phyloP scores from a whole-genome alignment of 306 rosid species.

The Sphenostylis stenocarpa region DNA sequence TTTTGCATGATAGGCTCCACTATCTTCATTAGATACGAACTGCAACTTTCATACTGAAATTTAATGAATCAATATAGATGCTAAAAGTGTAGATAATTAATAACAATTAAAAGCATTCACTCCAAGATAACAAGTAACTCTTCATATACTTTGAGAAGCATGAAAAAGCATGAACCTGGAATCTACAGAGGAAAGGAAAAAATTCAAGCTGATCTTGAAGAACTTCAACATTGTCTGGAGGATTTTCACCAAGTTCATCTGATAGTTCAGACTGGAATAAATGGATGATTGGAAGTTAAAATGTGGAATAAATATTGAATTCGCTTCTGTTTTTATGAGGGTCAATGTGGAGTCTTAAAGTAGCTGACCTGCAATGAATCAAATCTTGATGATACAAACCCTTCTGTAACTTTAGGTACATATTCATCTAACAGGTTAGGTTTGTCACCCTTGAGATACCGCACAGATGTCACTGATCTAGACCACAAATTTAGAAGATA shows the following conservation, averaged over 20 bases:
- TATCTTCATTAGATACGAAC: constrained; percentile 48
- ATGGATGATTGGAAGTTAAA: background rate
- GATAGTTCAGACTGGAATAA: constrained; percentile 42
- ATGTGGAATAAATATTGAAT: constrained; percentile 3
- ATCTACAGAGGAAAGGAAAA: constrained; percentile 51
- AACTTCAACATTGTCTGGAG: constrained; percentile 48
- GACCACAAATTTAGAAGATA: constrained; percentile 53
- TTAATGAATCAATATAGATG: constrained; percentile 2
- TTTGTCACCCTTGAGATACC: constrained; percentile 49
- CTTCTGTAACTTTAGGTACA: constrained; percentile 49
- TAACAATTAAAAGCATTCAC: background rate
- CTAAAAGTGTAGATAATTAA: background rate
- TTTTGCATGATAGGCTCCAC: constrained; percentile 43
- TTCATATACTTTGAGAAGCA: background rate
- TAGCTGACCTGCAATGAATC: constrained; percentile 47
- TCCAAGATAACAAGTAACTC: constrained; percentile 9
- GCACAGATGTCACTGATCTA: constrained; percentile 43
- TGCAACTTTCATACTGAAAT: constrained; percentile 55
- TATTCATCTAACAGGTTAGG: constrained; percentile 46
- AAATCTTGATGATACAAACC: constrained; percentile 52
- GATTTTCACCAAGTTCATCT: constrained; percentile 49
- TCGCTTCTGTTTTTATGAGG: background rate
- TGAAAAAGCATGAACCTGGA: constrained; percentile 40
- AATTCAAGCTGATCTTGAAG: constrained; percentile 54
- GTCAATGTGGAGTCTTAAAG: background rate